Percentiles rank a stretch among this genome's conserved stretches.
Evolutionary conservation across 176 grass and related monocot species (phyloP).

Genomic region (Cenchrus fungigraminus): DNA sequence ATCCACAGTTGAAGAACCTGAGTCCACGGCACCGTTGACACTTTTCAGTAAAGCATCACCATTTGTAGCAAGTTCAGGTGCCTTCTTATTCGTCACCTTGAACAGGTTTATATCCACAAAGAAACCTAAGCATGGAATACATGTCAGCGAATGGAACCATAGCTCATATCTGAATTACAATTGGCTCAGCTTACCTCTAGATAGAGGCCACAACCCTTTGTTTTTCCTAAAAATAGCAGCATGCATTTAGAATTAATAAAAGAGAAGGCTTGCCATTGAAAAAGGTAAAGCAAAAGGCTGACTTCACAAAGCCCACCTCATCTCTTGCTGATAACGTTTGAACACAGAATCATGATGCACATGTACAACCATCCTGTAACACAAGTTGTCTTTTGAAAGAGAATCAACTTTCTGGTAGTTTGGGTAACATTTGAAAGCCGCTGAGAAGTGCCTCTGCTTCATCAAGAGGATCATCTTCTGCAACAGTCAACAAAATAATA

Average conservation of each 20-base stretch:
- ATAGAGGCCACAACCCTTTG: slow-evolving; percentile 92
- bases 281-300: slow-evolving; percentile 11
- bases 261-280: not conserved
- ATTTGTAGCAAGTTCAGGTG: slow-evolving; percentile 69
- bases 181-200: slow-evolving; percentile 70
- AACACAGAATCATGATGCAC: slow-evolving; percentile 88
- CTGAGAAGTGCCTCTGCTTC: slow-evolving; percentile 69
- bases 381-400: slow-evolving; percentile 69
- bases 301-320: slow-evolving; percentile 65
- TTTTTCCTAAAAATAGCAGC: slow-evolving; percentile 70
- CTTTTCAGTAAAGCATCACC: slow-evolving; percentile 64
- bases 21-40: slow-evolving; percentile 63
- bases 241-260: slow-evolving; percentile 25
- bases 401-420: slow-evolving; percentile 86
- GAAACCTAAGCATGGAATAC: slow-evolving; percentile 76
- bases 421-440: slow-evolving; percentile 89
- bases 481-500: slow-evolving; percentile 40
- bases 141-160: slow-evolving; percentile 22
- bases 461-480: slow-evolving; percentile 95
- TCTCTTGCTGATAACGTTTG: slow-evolving; percentile 94
- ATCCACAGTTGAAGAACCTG: slow-evolving; percentile 53
- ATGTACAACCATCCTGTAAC: slow-evolving; percentile 98
- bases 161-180: slow-evolving; percentile 29
- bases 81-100: slow-evolving; percentile 77
- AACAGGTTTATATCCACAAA: slow-evolving; percentile 96